Evolutionary conservation across 2,329 filamentous ascomycete species (phyloP), one percentile per base, ranked within the genome.

Genomic region (Corinectria fuckeliana): DNA sequence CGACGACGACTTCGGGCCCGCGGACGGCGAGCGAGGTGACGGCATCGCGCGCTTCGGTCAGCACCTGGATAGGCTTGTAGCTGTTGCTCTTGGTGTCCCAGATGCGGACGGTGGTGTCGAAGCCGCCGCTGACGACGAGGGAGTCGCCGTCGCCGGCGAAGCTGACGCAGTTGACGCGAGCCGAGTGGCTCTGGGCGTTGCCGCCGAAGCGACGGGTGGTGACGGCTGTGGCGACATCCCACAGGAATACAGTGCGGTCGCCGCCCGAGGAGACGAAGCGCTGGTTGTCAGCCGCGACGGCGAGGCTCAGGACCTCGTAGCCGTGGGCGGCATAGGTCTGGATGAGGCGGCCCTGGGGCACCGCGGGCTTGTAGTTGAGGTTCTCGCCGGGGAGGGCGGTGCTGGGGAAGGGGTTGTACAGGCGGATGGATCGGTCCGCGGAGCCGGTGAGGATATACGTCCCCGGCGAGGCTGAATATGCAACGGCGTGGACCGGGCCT

Each of bases 291-390:
- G 80, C 72, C 7, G 86, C 80, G 49, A 97, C 90, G 51, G 85
- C 82, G 36, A 99, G 82, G 66, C 91, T 91, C 60, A 97, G 88
- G 7, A 99, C 90, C 68, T 93, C 91, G 80, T 99, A 97, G 66
- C 92, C 93, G 77, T 99, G 95, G 2, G 91, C 92, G 32, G 88
- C 81, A 79, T 97, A 99, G 32, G 88, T 91, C 77, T 97, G 93
- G 72, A 99, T 92, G 3, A 95, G 88, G 2, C 82, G 80, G 66
- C 83, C 84, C 59, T 82, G 72, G 1, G 82, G 81, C 5, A 79
- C 63, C 1, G 65, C 34, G 3, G 65, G 47, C 34, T 66, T 66
- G 34, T 76, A 70, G 45, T 65, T 72, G 21, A 65, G 60, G 36
- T 67, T 63, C 26, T 69, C 57, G 28, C 71, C 67, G 1, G 69